Percentiles rank a stretch among this genome's conserved stretches.
Evolutionary conservation across 306 rosid genomes (phyloP).

Genomic region (Cucumis melo): DNA sequence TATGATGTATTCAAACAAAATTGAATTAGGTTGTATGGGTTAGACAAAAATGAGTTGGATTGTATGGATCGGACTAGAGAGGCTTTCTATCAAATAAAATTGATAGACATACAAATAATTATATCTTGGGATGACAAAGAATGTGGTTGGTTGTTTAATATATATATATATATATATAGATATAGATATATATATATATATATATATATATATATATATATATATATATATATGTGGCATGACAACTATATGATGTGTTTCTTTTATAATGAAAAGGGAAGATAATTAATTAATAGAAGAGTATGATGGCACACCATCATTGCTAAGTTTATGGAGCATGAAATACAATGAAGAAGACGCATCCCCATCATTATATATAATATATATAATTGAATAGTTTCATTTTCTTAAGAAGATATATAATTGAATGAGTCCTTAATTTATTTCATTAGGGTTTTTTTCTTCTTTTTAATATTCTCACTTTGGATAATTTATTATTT

Average conservation of each 20-base stretch:
- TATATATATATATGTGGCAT: neutral
- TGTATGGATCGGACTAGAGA: too few species aligned
- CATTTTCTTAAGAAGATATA: neutral
- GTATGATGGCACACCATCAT: neutral
- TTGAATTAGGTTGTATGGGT: too few species aligned
- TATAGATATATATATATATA: too few species aligned
- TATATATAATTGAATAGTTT: neutral
- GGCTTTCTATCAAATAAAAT: too few species aligned
- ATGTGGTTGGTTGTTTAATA: neutral
- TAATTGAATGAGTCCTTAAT: neutral
- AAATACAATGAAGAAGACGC: neutral
- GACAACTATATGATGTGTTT: neutral
- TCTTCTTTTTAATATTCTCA: neutral
- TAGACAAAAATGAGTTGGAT: too few species aligned
- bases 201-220: too few species aligned
- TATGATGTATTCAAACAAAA: too few species aligned
- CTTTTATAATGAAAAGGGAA: neutral
- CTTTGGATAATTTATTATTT: neutral
- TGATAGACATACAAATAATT: neutral
- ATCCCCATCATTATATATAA: neutral
- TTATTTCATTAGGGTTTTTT: neutral
- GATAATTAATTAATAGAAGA: neutral
- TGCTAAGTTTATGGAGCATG: constrained; percentile 1
- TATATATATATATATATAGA: neutral
- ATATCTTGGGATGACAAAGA: too few species aligned